A percentile compares a stretch with the other conserved stretches of the same genome.
phyloP scores from a whole-genome alignment of 208 protist species.

The Trypanosoma cruzi region DNA sequence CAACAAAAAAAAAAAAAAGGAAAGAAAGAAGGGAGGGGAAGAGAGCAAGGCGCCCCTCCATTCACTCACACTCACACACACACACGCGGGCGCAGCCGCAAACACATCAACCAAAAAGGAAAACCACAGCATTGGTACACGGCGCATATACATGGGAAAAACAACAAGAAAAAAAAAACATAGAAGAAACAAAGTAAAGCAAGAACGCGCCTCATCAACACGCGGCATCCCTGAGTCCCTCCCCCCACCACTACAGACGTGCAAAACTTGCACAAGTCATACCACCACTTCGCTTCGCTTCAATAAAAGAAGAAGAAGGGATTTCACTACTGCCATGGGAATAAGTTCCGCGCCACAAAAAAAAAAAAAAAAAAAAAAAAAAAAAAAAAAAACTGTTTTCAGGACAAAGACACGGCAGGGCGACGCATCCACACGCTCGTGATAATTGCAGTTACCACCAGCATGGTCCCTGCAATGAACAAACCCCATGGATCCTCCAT shows the following conservation, averaged over 20 bases:
- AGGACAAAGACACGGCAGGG: not conserved
- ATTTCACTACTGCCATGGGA: no score
- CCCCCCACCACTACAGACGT: not conserved
- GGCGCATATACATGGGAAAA: not conserved
- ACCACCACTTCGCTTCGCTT: not conserved
- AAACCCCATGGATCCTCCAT: slow-evolving; percentile 6
- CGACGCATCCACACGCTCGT: slow-evolving; percentile 27
- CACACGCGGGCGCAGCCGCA: not conserved
- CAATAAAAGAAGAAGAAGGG: not conserved
- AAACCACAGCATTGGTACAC: not conserved
- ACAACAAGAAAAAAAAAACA: slow-evolving; percentile 4
- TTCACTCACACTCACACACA: not conserved
- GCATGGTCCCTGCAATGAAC: not conserved
- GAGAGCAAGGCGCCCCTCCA: not conserved
- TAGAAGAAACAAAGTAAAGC: not conserved
- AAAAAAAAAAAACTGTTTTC: slow-evolving; percentile 25
- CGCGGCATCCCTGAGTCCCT: not conserved
- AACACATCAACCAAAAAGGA: not conserved
- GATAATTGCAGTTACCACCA: slow-evolving; percentile 15
- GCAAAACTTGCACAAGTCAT: not conserved
- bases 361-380: slow-evolving; percentile 8
- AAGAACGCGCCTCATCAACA: not conserved
- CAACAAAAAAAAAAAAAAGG: not conserved
- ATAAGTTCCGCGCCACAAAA: not conserved
- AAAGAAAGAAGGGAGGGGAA: not conserved